Evolutionary conservation across 495 filamentous ascomycete species (phyloP).

Genomic region (Penicillium argentinense): DNA sequence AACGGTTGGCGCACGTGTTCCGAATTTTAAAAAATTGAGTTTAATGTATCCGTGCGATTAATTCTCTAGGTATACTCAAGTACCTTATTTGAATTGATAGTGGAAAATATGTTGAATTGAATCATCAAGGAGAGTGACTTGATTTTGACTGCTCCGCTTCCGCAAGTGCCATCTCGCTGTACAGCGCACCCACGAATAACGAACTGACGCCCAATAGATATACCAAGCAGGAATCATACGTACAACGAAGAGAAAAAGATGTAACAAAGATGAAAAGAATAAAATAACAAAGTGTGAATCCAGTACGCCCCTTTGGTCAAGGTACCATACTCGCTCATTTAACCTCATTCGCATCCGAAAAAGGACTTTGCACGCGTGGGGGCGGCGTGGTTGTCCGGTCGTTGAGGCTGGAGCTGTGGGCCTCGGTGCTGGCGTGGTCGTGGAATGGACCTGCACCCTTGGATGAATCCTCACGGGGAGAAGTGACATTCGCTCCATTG

Average conservation of each 20-base stretch:
- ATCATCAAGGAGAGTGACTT: slow-evolving; percentile 2
- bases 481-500: slow-evolving; percentile 12
- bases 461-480: slow-evolving; percentile 26
- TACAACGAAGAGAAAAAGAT: slow-evolving; percentile 21
- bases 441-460: slow-evolving; percentile 56
- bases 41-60: too few species aligned
- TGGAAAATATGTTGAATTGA: neutral
- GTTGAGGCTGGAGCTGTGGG: slow-evolving; percentile 24
- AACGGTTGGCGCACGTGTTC: too few species aligned
- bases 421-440: slow-evolving; percentile 43
- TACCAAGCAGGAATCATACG: slow-evolving; percentile 20
- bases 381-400: slow-evolving; percentile 31
- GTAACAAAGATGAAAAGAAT: slow-evolving; percentile 1
- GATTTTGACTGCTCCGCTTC: slow-evolving; percentile 11
- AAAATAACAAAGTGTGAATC: slow-evolving; percentile 10
- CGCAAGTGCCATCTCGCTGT: slow-evolving; percentile 27
- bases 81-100: slow-evolving; percentile 1
- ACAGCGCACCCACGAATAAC: slow-evolving; percentile 15
- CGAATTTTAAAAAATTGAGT: too few species aligned
- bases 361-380: slow-evolving; percentile 41
- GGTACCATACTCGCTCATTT: slow-evolving; percentile 47
- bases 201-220: slow-evolving; percentile 18
- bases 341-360: slow-evolving; percentile 51
- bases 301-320: neutral
- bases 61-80: neutral